Evolutionary conservation across 805 yeast species (phyloP).

Genomic region (Kodamaea neixiangensis): DNA sequence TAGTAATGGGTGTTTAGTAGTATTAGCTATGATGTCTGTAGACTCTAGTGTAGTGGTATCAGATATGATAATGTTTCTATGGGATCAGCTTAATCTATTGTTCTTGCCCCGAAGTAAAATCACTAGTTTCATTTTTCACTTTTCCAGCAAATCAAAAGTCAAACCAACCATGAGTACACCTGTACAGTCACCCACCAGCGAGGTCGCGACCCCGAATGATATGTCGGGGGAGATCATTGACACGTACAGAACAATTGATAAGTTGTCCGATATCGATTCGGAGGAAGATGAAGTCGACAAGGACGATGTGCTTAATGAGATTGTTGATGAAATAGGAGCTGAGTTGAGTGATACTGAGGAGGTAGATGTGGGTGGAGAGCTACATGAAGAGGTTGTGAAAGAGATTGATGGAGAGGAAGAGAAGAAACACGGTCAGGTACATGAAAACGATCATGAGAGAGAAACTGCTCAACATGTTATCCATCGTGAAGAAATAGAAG

Average conservation of each 20-base stretch:
- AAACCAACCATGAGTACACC: conserved; percentile 5
- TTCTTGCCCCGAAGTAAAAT: too few species aligned
- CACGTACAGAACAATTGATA: not conserved
- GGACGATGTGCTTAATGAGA: conserved; percentile 1
- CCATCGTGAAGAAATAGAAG: too few species aligned
- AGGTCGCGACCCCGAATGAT: conserved; percentile 6
- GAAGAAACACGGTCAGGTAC: not conserved
- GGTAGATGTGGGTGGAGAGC: not conserved
- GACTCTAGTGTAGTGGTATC: too few species aligned
- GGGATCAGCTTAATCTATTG: too few species aligned
- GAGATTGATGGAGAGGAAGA: not conserved
- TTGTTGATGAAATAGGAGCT: not conserved
- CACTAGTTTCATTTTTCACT: not conserved
- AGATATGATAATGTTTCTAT: too few species aligned
- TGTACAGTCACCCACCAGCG: conserved; percentile 2
- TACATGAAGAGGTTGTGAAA: not conserved
- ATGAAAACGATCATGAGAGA: too few species aligned
- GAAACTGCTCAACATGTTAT: too few species aligned
- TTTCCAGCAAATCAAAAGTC: not conserved
- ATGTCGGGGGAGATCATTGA: conserved; percentile 10
- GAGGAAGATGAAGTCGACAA: not conserved
- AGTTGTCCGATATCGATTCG: not conserved
- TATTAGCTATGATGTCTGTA: too few species aligned
- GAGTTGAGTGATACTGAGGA: not conserved
- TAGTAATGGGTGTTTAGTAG: too few species aligned